These are phyloP conservation scores for Rhododendron ovatum DNA, from an alignment of 148 eudicot species.

Conservation along the genomic window DNA sequence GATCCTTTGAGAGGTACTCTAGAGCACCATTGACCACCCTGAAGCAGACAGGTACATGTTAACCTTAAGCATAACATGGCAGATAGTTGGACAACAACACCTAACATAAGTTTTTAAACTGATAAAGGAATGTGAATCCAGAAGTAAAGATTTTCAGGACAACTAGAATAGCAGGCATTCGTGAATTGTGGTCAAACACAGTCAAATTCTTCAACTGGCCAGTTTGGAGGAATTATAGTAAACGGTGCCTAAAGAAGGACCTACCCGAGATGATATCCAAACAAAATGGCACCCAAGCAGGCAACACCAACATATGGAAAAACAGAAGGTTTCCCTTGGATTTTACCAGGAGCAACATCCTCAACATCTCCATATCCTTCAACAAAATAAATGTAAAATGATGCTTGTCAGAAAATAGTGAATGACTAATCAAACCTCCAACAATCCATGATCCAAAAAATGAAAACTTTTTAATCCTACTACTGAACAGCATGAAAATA, in stretches of 20 bases:
- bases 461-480: background rate
- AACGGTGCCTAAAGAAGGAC: slow-evolving; percentile 7
- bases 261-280: slow-evolving; percentile 99
- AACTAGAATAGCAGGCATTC: background rate
- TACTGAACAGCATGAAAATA: background rate
- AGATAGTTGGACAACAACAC: background rate
- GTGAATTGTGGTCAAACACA: background rate
- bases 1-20: slow-evolving; percentile 82
- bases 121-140: background rate
- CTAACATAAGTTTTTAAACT: background rate
- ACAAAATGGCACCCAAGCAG: slow-evolving; percentile 92
- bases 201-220: background rate
- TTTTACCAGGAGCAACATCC: slow-evolving; percentile 48
- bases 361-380: slow-evolving; percentile 57
- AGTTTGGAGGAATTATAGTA: background rate
- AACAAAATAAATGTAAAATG: slow-evolving; percentile 19
- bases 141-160: background rate
- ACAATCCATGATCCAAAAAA: background rate
- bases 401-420: slow-evolving; percentile 10
- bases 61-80: background rate
- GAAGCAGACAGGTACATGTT: slow-evolving; percentile 22
- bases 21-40: slow-evolving; percentile 98
- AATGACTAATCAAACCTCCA: background rate
- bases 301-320: slow-evolving; percentile 96
- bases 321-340: slow-evolving; percentile 74